Evolutionary conservation across 176 grass and related monocot genomes (phyloP), one percentile per base, ranked within the genome.

Genomic region (Thinopyrum elongatum): DNA sequence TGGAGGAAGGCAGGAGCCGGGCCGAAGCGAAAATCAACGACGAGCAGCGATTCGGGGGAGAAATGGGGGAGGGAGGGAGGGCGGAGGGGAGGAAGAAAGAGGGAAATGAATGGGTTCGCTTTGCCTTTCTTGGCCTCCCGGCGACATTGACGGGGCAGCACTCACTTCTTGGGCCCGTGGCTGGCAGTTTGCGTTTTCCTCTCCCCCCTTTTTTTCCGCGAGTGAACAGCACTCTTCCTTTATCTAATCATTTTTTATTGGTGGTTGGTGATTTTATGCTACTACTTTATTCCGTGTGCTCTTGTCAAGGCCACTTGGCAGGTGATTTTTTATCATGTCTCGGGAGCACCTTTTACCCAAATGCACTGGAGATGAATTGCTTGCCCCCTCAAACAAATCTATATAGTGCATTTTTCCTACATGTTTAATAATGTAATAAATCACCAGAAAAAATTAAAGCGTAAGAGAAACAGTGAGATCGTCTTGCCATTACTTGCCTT

Each of bases 91-190:
- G 53, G 89, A 82, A 83, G 76, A 61, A 62, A 76, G 73, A 76
- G 46, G 26, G 73, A 76, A 76, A 46, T n/a, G 69, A 85, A 71
- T 57, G 72, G 49, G 70, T 83, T 80, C 78, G 87, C 67, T 94
- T 83, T 86, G 89, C 73, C 73, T 88, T 90, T 78, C 90, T 80
- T 84, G 83, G 83, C 82, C 82, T 53, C 85, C 49, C 58, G 72
- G 81, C 91, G 93, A 91, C 83, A 90, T 82, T 74, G 83, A 84
- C 93, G 88, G 89, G 59, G 79, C 62, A 88, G 65, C 88, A 91
- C 84, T 80, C 76, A 78, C 58, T 88, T 74, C 30, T 90, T 88
- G 84, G 76, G 83, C 80, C 82, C 73, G 78, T 88, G 71, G 70
- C 79, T 88, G 71, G 77, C 79, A 79, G 78, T 82, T 88, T 34